phyloP scores from a whole-genome alignment of 371 early-diverging fungal species.

The Syncephalastrum sp. region DNA sequence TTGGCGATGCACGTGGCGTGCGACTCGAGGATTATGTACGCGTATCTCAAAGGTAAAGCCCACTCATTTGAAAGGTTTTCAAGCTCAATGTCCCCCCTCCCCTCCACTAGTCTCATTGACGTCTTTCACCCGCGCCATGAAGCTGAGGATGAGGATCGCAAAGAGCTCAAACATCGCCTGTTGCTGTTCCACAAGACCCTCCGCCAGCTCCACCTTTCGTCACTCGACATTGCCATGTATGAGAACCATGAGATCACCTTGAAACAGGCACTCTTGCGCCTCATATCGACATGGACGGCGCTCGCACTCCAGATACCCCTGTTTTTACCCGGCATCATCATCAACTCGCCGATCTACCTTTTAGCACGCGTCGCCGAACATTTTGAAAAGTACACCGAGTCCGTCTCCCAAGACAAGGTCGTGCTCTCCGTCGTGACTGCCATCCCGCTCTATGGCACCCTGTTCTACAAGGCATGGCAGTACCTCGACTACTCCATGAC shows the following conservation, averaged over 20 bases:
- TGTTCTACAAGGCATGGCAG: conserved; percentile 38
- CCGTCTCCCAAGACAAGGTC: conserved; percentile 54
- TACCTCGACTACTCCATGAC: conserved; percentile 26
- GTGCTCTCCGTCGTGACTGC: conserved; percentile 33
- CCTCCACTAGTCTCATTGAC: conserved; percentile 25
- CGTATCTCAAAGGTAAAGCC: conserved; percentile 47
- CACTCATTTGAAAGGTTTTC: neutral
- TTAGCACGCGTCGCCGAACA: conserved; percentile 42
- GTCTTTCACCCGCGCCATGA: conserved; percentile 28
- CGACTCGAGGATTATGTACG: conserved; percentile 47
- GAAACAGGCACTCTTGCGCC: conserved; percentile 28
- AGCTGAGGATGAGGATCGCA: conserved; percentile 15
- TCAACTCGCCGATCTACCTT: conserved; percentile 55
- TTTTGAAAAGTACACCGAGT: conserved; percentile 53
- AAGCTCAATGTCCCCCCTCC: neutral
- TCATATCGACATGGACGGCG: conserved; percentile 34
- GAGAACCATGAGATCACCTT: conserved; percentile 43
- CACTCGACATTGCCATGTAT: conserved; percentile 46
- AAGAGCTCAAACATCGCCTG: conserved; percentile 33
- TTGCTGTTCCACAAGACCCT: conserved; percentile 36
- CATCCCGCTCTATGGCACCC: conserved; percentile 34
- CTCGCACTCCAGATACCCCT: conserved; percentile 50
- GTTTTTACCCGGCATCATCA: conserved; percentile 53
- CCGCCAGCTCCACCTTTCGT: conserved; percentile 34
- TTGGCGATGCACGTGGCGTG: conserved; percentile 43